Conservation (phyloP, 2,329 filamentous ascomycete genomes). For the Botrytis tulipae region DNA sequence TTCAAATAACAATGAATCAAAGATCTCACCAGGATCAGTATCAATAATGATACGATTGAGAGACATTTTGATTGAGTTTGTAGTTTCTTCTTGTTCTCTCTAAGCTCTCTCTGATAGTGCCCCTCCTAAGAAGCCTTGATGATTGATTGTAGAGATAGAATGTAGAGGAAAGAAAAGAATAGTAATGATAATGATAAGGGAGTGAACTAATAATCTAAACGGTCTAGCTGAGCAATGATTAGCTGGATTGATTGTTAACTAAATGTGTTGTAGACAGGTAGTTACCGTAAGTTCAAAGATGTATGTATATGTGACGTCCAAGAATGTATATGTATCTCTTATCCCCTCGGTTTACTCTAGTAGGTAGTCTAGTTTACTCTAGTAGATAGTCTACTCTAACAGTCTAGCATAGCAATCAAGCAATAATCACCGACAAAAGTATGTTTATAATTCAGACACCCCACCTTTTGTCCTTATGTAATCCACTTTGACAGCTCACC, state of each 20-base stretch:
- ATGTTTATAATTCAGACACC: neutral
- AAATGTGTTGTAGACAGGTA: neutral
- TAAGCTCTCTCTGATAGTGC: neutral
- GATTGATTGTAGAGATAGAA: neutral
- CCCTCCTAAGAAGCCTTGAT: neutral
- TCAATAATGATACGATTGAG: constrained; percentile 87
- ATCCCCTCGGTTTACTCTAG: neutral
- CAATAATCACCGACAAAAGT: neutral
- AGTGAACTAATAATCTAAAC: neutral
- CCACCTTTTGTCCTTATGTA: neutral
- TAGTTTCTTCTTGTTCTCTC: neutral
- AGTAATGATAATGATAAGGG: neutral
- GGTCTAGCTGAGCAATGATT: neutral
- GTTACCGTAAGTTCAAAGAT: neutral
- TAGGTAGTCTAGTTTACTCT: neutral
- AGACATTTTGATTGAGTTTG: constrained; percentile 51
- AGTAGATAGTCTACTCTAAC: neutral
- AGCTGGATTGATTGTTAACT: neutral
- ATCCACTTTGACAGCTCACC: neutral
- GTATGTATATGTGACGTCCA: neutral
- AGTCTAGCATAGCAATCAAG: neutral
- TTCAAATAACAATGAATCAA: neutral
- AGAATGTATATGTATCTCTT: neutral
- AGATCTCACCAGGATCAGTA: constrained; percentile 75
- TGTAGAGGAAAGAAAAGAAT: neutral